phyloP scores from a whole-genome alignment of 768 basidiomycete species.

The Russula sp. region DNA sequence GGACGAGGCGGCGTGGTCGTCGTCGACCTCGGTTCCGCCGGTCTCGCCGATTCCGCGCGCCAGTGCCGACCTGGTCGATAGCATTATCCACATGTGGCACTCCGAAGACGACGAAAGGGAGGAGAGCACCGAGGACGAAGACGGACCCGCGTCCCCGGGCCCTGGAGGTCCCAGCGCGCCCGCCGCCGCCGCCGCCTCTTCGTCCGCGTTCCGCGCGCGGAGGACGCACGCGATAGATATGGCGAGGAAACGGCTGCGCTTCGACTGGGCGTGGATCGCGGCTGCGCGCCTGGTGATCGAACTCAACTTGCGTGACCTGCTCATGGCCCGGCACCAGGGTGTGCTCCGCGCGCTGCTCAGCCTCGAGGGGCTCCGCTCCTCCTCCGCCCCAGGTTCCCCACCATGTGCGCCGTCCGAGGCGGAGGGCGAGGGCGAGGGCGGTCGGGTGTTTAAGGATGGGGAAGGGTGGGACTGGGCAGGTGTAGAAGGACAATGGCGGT shows the following conservation, averaged over 20 bases:
- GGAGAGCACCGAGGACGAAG: background rate
- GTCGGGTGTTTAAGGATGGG: slow-evolving; percentile 21
- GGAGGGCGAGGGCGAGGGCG: background rate
- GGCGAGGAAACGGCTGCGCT: slow-evolving; percentile 29
- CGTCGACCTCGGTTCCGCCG: background rate
- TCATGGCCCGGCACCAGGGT: slow-evolving; percentile 24
- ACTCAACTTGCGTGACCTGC: slow-evolving; percentile 42
- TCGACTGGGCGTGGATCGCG: slow-evolving; percentile 49
- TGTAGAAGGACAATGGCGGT: slow-evolving; percentile 49
- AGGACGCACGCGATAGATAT: slow-evolving; percentile 30
- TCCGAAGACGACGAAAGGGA: background rate
- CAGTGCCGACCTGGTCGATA: too few species aligned
- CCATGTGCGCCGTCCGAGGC: background rate
- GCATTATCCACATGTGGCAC: too few species aligned
- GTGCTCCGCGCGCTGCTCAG: slow-evolving; percentile 28
- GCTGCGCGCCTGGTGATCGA: slow-evolving; percentile 48
- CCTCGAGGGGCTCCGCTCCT: slow-evolving; percentile 28
- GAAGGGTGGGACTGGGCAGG: slow-evolving; percentile 59
- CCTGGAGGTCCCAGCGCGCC: too few species aligned
- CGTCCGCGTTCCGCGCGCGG: slow-evolving; percentile 20
- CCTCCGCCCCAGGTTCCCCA: slow-evolving; percentile 27
- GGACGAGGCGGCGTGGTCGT: background rate
- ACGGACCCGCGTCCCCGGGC: background rate
- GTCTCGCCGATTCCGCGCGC: slow-evolving; percentile 3
- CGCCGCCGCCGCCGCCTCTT: background rate